Conservation (phyloP, 805 yeast species). For the Ogataea angusta region DNA sequence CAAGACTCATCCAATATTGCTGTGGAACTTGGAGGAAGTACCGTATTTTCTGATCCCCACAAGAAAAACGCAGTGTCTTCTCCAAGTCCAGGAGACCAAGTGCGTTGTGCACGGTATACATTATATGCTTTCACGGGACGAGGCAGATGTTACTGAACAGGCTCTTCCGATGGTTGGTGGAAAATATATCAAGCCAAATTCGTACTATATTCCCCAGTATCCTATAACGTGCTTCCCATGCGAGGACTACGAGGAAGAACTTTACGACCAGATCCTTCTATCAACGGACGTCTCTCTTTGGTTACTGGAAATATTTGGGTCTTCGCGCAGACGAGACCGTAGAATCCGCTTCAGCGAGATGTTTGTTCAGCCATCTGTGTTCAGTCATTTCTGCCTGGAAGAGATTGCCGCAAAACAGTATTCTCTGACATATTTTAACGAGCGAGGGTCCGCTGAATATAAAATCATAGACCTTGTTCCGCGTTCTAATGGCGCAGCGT, state of each 20-base stretch:
- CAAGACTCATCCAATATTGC: slow-evolving; percentile 21
- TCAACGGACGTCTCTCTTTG: slow-evolving; percentile 23
- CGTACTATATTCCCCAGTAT: slow-evolving; percentile 27
- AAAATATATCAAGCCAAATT: slow-evolving; percentile 10
- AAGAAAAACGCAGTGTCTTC: slow-evolving; percentile 21
- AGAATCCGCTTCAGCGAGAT: slow-evolving; percentile 16
- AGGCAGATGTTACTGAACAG: slow-evolving; percentile 21
- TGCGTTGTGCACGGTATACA: slow-evolving; percentile 25
- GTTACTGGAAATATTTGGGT: slow-evolving; percentile 26
- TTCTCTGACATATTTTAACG: slow-evolving; percentile 24
- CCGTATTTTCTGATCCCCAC: slow-evolving; percentile 30
- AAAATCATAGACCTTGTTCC: slow-evolving; percentile 17
- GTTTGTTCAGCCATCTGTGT: slow-evolving; percentile 22
- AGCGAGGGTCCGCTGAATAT: slow-evolving; percentile 26
- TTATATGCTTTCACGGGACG: slow-evolving; percentile 28
- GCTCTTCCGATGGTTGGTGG: slow-evolving; percentile 8
- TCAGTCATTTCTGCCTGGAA: slow-evolving; percentile 27
- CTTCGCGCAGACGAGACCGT: slow-evolving; percentile 16
- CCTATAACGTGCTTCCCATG: slow-evolving; percentile 16
- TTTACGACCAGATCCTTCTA: slow-evolving; percentile 30
- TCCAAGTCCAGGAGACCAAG: slow-evolving; percentile 26
- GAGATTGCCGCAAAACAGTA: slow-evolving; percentile 13
- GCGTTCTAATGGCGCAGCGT: slow-evolving; percentile 12
- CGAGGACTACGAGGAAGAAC: slow-evolving; percentile 17
- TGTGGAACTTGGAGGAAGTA: slow-evolving; percentile 27